Percentiles rank a stretch among this genome's conserved stretches.
Conservation (phyloP, 768 basidiomycete genomes). For the Calocybe indica region DNA sequence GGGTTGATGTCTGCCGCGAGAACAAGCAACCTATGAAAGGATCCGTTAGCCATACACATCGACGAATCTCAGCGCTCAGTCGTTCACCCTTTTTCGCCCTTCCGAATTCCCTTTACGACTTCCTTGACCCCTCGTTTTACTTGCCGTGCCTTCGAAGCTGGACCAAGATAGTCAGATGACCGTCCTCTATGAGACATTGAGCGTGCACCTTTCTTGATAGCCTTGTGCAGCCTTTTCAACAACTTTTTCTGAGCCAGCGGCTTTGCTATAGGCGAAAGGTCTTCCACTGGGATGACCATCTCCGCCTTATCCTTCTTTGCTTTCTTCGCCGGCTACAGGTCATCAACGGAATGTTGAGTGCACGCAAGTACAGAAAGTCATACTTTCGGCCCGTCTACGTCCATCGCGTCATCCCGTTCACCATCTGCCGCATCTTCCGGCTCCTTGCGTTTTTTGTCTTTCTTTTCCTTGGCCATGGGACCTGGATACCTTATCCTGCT, state of each 20-base stretch:
- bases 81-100: conserved; percentile 88
- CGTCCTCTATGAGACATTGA: neutral
- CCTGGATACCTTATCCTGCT: neutral
- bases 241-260: conserved; percentile 94
- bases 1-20: conserved; percentile 97
- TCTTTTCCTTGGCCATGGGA: conserved; percentile 67
- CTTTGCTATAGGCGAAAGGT: conserved; percentile 90
- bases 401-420: conserved; percentile 45
- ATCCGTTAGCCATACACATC: neutral
- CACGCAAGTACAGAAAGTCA: conserved; percentile 4
- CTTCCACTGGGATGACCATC: conserved; percentile 63
- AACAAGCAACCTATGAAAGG: conserved; percentile 61
- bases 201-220: conserved; percentile 78
- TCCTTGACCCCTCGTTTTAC: conserved; percentile 98
- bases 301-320: conserved; percentile 61
- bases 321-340: conserved; percentile 47
- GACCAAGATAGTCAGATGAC: neutral
- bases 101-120: conserved; percentile 94
- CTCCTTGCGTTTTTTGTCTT: conserved; percentile 62
- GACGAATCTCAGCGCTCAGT: conserved; percentile 19
- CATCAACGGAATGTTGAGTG: conserved; percentile 6
- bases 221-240: conserved; percentile 90
- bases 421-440: conserved; percentile 26
- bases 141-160: conserved; percentile 91
- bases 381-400: conserved; percentile 27